Evolutionary conservation across 768 basidiomycete genomes (phyloP).

Genomic region (Boletus reticulatus): DNA sequence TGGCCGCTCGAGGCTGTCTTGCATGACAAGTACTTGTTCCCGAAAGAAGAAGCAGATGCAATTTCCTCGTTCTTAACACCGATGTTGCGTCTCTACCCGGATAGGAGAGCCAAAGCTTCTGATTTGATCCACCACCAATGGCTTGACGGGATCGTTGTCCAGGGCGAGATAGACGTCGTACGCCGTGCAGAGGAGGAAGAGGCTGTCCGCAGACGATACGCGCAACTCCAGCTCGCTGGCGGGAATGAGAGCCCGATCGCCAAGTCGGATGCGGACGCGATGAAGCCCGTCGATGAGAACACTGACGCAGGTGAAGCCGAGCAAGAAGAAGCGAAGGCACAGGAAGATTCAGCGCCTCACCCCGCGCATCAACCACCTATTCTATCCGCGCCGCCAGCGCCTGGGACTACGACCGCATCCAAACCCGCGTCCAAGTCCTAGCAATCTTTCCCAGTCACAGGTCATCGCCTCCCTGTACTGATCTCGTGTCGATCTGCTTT

Average conservation of each 20-base stretch:
- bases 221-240: conserved; percentile 10
- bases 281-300: conserved; percentile 74
- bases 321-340: not conserved
- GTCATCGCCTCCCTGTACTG: not conserved
- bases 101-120: conserved; percentile 83
- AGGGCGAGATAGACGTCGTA: conserved; percentile 87
- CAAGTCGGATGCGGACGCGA: conserved; percentile 47
- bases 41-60: conserved; percentile 73
- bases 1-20: conserved; percentile 84
- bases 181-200: conserved; percentile 60
- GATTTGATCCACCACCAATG: conserved; percentile 86
- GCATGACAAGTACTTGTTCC: conserved; percentile 95
- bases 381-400: conserved; percentile 32
- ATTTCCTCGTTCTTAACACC: conserved; percentile 81
- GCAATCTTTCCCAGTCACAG: not conserved
- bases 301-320: conserved; percentile 8
- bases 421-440: conserved; percentile 16
- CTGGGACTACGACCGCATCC: conserved; percentile 8
- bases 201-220: conserved; percentile 18
- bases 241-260: conserved; percentile 8
- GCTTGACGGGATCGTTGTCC: conserved; percentile 82
- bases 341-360: not conserved
- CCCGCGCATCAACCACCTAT: conserved; percentile 29
- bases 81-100: conserved; percentile 88
- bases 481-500: not conserved